Percentiles rank a stretch among this genome's conserved stretches.
phyloP scores from a whole-genome alignment of 345 rosid genomes.

The Abelmoschus esculentus region DNA sequence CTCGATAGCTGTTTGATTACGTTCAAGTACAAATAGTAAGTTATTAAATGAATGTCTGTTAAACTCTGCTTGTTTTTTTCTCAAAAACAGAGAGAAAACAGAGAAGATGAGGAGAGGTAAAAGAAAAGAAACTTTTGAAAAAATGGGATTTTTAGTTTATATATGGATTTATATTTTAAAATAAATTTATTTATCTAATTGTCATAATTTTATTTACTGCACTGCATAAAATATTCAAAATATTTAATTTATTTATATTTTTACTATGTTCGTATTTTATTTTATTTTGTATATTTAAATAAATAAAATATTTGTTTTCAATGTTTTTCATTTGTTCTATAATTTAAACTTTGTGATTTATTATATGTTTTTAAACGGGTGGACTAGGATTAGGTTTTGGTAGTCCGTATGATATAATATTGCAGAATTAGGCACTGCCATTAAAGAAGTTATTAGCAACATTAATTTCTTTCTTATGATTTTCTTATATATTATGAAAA shows the following conservation, averaged over 20 bases:
- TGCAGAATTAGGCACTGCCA: not conserved
- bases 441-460: not conserved
- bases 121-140: not conserved
- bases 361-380: not conserved
- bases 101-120: not conserved
- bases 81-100: not conserved
- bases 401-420: not conserved
- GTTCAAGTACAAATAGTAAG: not conserved
- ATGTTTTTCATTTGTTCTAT: not conserved
- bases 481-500: not conserved
- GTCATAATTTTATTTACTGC: no score
- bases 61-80: not conserved
- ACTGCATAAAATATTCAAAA: no score
- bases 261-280: no score
- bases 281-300: no score
- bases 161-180: not conserved
- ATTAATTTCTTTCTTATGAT: not conserved
- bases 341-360: not conserved
- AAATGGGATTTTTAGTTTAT: not conserved
- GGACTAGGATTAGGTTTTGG: not conserved
- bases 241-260: no score
- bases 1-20: not conserved
- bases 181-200: no score
- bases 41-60: no score
- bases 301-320: no score